Evolutionary conservation across 108 stramenopile species (phyloP), one percentile per base, ranked within the genome.

Genomic region (Pseudonitzschia pungens): DNA sequence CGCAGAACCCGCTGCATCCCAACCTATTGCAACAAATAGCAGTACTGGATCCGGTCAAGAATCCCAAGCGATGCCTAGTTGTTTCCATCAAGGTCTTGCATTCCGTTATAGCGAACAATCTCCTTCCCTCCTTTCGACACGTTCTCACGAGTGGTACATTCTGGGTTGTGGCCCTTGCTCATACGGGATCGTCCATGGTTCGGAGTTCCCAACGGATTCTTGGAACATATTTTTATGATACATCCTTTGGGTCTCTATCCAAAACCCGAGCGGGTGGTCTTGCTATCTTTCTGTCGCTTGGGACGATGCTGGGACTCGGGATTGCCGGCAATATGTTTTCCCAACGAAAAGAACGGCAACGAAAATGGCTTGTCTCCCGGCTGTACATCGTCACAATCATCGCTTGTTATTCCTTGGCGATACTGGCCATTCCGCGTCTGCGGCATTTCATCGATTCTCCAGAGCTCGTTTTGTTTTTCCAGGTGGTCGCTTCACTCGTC

Each of bases 151-250:
- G 84, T 58, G 82, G 86, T 1, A 85, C 87, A 31, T 94, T 94
- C 73, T 94, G 90, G 90, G 75, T 84, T 62, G 81, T 94, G 21
- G 87, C 92, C 14, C 68, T 89, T 41, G 92, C 90, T 6, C 92
- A 94, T 70, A 77, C 89, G 29, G 92, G 89, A 8, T 86, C 86
- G 4, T 78, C 82, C 14, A 86, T 89, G 81, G 87, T 89, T 7
- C 84, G 86, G 41, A 77, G 84, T 18, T 87, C 87, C 0, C 87
- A 86, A 60, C 83, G 89, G 9, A 77, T 94, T 28, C 69, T 94
- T 16, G 87, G 85, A 12, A 83, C 88, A 6, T 94, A 94, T 69
- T 90, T 80, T 64, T 70, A 73, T 36, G 89, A 91, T 40, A 94
- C 92, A 43, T 88, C 85, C 26, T 69, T 81, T 65, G 86, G 81